Base-by-base conservation (phyloP, 768 basidiomycete species). In the Dentipellis fragilis region DNA sequence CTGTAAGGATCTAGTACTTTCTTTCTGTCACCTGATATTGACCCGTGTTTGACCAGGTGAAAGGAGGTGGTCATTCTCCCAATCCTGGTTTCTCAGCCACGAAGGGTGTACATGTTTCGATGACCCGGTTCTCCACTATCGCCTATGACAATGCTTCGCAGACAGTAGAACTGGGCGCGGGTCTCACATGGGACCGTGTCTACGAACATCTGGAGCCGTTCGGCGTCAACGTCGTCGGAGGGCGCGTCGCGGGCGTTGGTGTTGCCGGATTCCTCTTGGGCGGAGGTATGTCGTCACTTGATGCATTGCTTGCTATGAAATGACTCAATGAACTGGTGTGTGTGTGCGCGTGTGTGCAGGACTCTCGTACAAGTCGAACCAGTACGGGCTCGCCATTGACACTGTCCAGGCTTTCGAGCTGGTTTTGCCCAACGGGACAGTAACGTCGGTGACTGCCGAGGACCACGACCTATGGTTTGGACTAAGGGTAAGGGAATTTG, bases 1-100 rank as follows among this genome's bases (percentile, higher is more conserved):
- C 46, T 2, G 47, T 51, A 29, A 51, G 29, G 29, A 51, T 38
- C 12, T 21, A 17, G 16, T 37, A 12, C 35, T 51, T 3, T 29
- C 3, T 29, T 29, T 3, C 6, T 6, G 29, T 29, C 29, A 29
- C 6, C 29, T 29, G 29, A 29, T 29, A 29, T 29, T 3, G 29
- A 29, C 29, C n/a, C 29, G 6, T 29, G 29, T 38, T 14, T 17
- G 10, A 11, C 16, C 34, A 81, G 82, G 75, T 84, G 52, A 85
- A 82, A 64, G 77, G 81, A 16, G 83, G 80, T 12, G 83, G 83
- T 0, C 83, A 85, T 64, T 57, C 76, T 0, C 61, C 72, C 3
- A 83, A 82, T 61, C 75, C 72, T 0, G 76, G 76, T 1, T 83
- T 83, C 57, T 81, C 81, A 0, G 84, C 84, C 0, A 84, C 83